Evolutionary conservation across 1,139 yeast species (phyloP).

Genomic region (Hansenula sp.): DNA sequence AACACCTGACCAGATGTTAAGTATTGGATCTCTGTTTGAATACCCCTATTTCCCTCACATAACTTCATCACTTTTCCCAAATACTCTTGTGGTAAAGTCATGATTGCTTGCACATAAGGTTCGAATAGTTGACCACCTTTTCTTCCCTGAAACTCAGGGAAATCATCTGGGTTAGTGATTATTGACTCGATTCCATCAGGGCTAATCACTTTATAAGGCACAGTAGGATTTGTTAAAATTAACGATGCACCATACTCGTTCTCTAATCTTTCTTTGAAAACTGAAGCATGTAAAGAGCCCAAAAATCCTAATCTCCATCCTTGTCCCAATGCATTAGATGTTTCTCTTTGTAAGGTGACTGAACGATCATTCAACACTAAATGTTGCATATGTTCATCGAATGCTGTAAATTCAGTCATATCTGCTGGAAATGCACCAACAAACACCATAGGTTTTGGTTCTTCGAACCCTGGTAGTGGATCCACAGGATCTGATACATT

Average conservation of each 20-base stretch:
- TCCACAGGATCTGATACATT: slow-evolving; percentile 63
- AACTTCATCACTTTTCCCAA: slow-evolving; percentile 81
- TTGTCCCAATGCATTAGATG: slow-evolving; percentile 91
- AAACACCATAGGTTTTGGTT: slow-evolving; percentile 96
- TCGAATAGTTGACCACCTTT: slow-evolving; percentile 64
- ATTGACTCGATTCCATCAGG: slow-evolving; percentile 59
- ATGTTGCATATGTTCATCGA: slow-evolving; percentile 88
- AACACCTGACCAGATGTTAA: slow-evolving; percentile 79
- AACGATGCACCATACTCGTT: slow-evolving; percentile 92
- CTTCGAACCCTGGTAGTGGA: slow-evolving; percentile 92
- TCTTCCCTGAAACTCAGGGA: slow-evolving; percentile 56
- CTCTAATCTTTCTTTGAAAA: slow-evolving; percentile 84
- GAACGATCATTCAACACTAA: slow-evolving; percentile 88
- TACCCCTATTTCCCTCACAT: slow-evolving; percentile 81
- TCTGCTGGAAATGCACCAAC: slow-evolving; percentile 98
- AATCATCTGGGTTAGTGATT: slow-evolving; percentile 87
- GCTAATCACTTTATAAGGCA: slow-evolving; percentile 75
- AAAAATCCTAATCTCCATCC: slow-evolving; percentile 97
- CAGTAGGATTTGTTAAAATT: slow-evolving; percentile 94
- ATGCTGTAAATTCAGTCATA: slow-evolving; percentile 80
- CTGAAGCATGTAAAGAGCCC: slow-evolving; percentile 94
- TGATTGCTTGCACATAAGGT: slow-evolving; percentile 86
- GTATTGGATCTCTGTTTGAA: slow-evolving; percentile 75
- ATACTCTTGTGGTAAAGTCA: slow-evolving; percentile 89
- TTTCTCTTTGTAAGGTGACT: slow-evolving; percentile 83